Conservation (phyloP, 371 early-diverging fungal genomes). For the Nosema muscidifuracis region DNA sequence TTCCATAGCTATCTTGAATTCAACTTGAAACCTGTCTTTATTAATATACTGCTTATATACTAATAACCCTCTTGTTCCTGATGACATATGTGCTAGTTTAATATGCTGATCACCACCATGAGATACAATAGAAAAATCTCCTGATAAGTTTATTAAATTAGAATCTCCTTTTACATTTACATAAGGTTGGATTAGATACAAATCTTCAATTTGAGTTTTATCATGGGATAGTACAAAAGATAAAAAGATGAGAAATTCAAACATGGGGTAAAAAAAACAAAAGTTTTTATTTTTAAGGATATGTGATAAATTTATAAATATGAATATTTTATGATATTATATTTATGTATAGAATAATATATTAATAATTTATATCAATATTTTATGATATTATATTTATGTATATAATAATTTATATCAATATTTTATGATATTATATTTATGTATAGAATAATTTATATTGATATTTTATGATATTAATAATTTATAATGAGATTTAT, state of each 20-base stretch:
- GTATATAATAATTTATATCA: no score
- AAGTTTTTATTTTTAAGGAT: no score
- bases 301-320: no score
- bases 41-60: not conserved
- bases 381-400: no score
- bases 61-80: not conserved
- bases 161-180: slow-evolving; percentile 1
- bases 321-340: no score
- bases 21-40: not conserved
- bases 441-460: no score
- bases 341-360: no score
- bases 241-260: not conserved
- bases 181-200: not conserved
- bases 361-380: no score
- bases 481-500: no score
- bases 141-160: not conserved
- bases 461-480: no score
- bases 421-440: no score
- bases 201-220: not conserved
- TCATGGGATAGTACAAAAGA: not conserved
- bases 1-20: not conserved
- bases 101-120: slow-evolving; percentile 1
- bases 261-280: no score
- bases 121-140: not conserved
- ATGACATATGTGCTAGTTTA: not conserved